phyloP scores from a whole-genome alignment of 495 filamentous ascomycete species.

The Parathielavia hyrcaniae region DNA sequence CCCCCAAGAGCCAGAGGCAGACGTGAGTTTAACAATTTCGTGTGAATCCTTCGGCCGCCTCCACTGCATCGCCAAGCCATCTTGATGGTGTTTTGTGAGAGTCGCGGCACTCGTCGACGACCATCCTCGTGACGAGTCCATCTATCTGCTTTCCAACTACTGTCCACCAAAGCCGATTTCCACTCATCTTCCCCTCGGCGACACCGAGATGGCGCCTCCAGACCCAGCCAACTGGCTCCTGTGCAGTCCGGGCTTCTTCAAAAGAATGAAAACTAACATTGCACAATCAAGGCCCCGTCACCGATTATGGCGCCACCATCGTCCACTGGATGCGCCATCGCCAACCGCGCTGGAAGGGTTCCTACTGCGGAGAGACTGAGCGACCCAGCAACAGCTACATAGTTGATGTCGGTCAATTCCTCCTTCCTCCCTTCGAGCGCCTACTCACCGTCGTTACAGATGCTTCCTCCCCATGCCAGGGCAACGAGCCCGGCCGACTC shows the following conservation, averaged over 20 bases:
- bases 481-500: slow-evolving; percentile 67
- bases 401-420: slow-evolving; percentile 62
- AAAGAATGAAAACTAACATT: slow-evolving; percentile 22
- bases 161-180: neutral
- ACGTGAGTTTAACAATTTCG: slow-evolving; percentile 14
- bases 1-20: slow-evolving; percentile 26
- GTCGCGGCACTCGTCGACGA: too few species aligned
- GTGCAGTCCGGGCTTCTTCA: neutral
- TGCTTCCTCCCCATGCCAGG: slow-evolving; percentile 77
- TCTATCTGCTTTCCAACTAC: neutral
- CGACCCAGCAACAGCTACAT: slow-evolving; percentile 82
- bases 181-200: neutral
- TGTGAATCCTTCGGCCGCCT: neutral
- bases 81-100: neutral
- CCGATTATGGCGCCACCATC: slow-evolving; percentile 90
- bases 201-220: neutral
- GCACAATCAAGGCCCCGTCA: slow-evolving; percentile 61
- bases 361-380: slow-evolving; percentile 64
- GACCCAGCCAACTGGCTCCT: neutral
- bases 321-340: slow-evolving; percentile 90
- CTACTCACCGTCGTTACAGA: slow-evolving; percentile 47
- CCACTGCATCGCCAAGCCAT: neutral
- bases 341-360: slow-evolving; percentile 64
- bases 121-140: too few species aligned
- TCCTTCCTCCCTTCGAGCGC: neutral